Conservation (phyloP, 208 protist genomes). For the Trypanosoma mega region DNA sequence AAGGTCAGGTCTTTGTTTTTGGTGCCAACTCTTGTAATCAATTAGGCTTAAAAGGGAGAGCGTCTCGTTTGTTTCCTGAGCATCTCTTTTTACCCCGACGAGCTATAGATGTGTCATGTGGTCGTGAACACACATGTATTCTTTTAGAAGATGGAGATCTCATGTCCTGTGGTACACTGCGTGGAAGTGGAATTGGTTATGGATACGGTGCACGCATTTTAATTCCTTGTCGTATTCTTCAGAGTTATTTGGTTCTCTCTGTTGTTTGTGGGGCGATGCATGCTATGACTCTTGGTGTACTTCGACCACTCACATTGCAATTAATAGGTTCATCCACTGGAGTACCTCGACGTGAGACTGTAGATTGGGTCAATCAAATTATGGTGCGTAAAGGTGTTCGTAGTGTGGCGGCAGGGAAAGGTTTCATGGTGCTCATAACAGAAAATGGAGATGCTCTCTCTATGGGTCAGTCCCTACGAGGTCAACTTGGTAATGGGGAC, state of each 20-base stretch:
- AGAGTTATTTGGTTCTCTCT: constrained; percentile 53
- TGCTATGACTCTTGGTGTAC: constrained; percentile 36
- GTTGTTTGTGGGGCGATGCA: constrained; percentile 42
- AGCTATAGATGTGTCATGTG: constrained; percentile 59
- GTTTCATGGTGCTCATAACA: constrained; percentile 57
- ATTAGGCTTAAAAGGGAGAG: constrained; percentile 43
- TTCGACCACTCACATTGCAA: constrained; percentile 39
- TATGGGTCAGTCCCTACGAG: constrained; percentile 50
- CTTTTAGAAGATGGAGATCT: constrained; percentile 73
- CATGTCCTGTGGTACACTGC: constrained; percentile 55
- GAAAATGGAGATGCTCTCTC: constrained; percentile 40
- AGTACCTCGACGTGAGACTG: constrained; percentile 18
- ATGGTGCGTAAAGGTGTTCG: constrained; percentile 37
- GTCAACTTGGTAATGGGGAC: constrained; percentile 64
- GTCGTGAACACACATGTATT: constrained; percentile 57
- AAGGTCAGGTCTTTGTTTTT: constrained; percentile 68
- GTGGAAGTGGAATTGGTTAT: constrained; percentile 41
- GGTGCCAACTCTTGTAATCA: constrained; percentile 63
- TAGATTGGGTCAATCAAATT: constrained; percentile 38
- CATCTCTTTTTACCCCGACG: constrained; percentile 38
- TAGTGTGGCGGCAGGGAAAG: constrained; percentile 37
- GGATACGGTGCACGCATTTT: constrained; percentile 36
- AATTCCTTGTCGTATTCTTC: constrained; percentile 42
- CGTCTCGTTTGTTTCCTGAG: constrained; percentile 27
- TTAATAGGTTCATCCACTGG: constrained; percentile 33